Evolutionary conservation across 495 filamentous ascomycete genomes (phyloP).

Genomic region (Chaetomium tenue): DNA sequence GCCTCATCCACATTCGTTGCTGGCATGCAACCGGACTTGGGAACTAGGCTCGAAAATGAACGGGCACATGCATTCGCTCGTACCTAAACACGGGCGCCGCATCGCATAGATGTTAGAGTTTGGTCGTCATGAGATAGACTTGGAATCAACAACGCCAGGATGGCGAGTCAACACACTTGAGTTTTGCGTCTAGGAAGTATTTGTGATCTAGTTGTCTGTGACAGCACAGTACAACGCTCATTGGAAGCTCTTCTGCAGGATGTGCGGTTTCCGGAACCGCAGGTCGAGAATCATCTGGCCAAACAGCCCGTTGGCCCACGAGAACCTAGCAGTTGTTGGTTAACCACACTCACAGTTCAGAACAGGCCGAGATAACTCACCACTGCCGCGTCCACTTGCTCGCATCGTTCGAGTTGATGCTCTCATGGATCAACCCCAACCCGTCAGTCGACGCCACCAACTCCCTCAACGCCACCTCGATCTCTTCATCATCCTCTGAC

Average conservation of each 20-base stretch:
- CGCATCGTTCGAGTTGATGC: constrained; percentile 53
- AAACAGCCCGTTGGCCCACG: constrained; percentile 69
- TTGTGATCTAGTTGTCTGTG: not conserved
- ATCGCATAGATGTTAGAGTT: constrained; percentile 5
- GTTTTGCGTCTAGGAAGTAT: not conserved
- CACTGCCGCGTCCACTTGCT: constrained; percentile 60
- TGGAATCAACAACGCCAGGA: not conserved
- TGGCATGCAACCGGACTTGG: constrained; percentile 8
- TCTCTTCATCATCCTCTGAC: constrained; percentile 48
- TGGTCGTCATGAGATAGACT: constrained; percentile 1
- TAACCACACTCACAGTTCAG: not conserved
- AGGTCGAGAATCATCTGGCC: constrained; percentile 64
- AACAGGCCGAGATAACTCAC: constrained; percentile 28
- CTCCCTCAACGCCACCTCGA: constrained; percentile 45
- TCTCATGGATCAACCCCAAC: constrained; percentile 62
- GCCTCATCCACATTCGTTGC: constrained; percentile 6
- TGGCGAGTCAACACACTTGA: not conserved
- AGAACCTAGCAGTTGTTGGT: constrained; percentile 50
- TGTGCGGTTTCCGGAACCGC: constrained; percentile 40
- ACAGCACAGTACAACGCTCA: not conserved
- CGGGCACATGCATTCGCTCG: constrained; percentile 1
- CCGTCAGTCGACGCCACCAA: constrained; percentile 54
- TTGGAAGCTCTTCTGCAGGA: constrained; percentile 44
- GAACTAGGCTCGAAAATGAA: not conserved
- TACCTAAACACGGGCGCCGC: not conserved